Conservation (phyloP, 441 rosid species). For the Pelargonium citronellum region DNA sequence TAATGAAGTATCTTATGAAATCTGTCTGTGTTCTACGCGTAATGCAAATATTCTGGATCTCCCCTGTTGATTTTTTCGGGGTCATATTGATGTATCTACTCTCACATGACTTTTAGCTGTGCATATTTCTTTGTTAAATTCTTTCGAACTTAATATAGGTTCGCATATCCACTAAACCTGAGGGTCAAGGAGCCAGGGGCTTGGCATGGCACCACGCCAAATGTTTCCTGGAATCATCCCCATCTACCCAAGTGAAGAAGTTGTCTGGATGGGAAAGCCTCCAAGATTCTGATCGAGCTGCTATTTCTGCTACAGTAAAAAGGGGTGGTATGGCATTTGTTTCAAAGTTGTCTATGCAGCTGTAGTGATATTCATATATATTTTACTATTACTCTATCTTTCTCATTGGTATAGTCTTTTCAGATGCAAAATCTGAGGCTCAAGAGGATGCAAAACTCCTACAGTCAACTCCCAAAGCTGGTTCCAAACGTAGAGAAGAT, state of each 20-base stretch:
- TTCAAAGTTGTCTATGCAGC: background rate
- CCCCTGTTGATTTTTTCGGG: background rate
- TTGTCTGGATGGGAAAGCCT: conserved; percentile 74
- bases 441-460: conserved; percentile 28
- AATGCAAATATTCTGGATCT: background rate
- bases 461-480: conserved; percentile 40
- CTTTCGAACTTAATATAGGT: conserved; percentile 38
- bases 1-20: background rate
- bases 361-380: conserved; percentile 6
- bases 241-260: conserved; percentile 52
- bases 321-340: conserved; percentile 37
- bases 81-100: conserved; percentile 3
- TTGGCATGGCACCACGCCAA: conserved; percentile 76
- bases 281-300: conserved; percentile 52
- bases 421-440: conserved; percentile 30
- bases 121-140: background rate
- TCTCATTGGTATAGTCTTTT: conserved; percentile 21
- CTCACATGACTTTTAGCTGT: conserved; percentile 9
- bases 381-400: conserved; percentile 13
- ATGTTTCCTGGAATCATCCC: conserved; percentile 53
- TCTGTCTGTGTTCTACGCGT: background rate
- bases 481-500: conserved; percentile 56
- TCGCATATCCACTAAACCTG: conserved; percentile 68
- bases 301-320: conserved; percentile 46
- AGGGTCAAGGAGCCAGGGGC: conserved; percentile 66